phyloP scores from a whole-genome alignment of 805 yeast species.

The Candida endomychidarum region DNA sequence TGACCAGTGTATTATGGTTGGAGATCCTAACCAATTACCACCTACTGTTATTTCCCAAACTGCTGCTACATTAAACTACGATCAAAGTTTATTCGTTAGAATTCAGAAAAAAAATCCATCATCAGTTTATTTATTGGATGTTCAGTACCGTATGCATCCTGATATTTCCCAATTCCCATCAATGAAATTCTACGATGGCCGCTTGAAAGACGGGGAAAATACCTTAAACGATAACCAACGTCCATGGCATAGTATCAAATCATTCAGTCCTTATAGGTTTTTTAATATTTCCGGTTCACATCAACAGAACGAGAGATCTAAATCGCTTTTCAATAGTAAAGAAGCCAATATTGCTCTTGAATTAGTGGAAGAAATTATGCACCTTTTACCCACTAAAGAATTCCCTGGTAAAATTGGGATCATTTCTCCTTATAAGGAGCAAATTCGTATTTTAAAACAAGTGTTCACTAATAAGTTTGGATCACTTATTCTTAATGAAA shows the following conservation, averaged over 20 bases:
- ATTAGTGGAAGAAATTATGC: constrained; percentile 53
- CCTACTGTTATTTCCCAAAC: constrained; percentile 92
- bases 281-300: constrained; percentile 68
- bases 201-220: constrained; percentile 73
- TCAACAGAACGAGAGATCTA: constrained; percentile 58
- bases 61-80: constrained; percentile 78
- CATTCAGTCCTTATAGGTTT: constrained; percentile 75
- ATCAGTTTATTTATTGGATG: constrained; percentile 73
- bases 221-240: constrained; percentile 60
- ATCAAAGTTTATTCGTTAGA: constrained; percentile 90
- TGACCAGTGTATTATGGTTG: constrained; percentile 90
- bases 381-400: constrained; percentile 46
- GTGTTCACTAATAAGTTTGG: constrained; percentile 65
- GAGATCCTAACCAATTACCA: constrained; percentile 97
- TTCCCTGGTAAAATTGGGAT: constrained; percentile 80
- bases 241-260: constrained; percentile 67
- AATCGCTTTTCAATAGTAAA: constrained; percentile 65
- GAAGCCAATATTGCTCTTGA: constrained; percentile 79
- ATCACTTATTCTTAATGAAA: constrained; percentile 53
- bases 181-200: constrained; percentile 70
- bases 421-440: constrained; percentile 94
- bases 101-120: constrained; percentile 70
- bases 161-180: constrained; percentile 86
- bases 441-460: constrained; percentile 58
- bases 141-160: constrained; percentile 98